These are phyloP conservation scores for Mangifera indica DNA, from an alignment of 345 rosid genomes.

Conservation along the genomic window DNA sequence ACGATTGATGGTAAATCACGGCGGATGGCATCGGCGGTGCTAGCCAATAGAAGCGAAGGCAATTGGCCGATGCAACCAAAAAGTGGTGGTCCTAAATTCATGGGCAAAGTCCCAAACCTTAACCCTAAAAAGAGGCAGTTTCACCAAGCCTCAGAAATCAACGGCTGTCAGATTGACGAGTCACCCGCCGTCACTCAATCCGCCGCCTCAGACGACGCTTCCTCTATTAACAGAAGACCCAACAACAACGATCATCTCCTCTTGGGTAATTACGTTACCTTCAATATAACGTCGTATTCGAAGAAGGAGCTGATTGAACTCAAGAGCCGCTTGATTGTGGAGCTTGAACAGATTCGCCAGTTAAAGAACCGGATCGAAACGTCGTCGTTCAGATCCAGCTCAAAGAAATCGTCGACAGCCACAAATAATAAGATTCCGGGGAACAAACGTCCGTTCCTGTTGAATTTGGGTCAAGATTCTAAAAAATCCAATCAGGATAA, in stretches of 20 bases:
- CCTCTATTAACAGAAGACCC: slow-evolving; percentile 44
- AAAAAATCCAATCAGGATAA: slow-evolving; percentile 21
- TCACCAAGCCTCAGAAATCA: slow-evolving; percentile 24
- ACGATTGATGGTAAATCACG: slow-evolving; percentile 29
- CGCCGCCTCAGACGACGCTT: slow-evolving; percentile 60
- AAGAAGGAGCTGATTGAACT: slow-evolving; percentile 55
- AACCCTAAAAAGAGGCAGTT: slow-evolving; percentile 50
- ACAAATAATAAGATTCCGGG: slow-evolving; percentile 40
- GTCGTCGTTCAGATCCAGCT: slow-evolving; percentile 46
- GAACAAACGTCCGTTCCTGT: slow-evolving; percentile 42
- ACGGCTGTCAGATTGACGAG: slow-evolving; percentile 30
- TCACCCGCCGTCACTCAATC: slow-evolving; percentile 43
- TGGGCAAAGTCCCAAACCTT: slow-evolving; percentile 60
- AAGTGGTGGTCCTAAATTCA: slow-evolving; percentile 40
- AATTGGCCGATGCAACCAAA: slow-evolving; percentile 47
- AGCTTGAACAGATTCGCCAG: slow-evolving; percentile 72
- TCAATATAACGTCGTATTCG: slow-evolving; percentile 33
- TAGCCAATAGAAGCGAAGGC: slow-evolving; percentile 49
- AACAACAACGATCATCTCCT: slow-evolving; percentile 15
- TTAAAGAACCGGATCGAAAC: slow-evolving; percentile 53
- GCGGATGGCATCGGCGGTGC: slow-evolving; percentile 53
- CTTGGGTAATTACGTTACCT: slow-evolving; percentile 25
- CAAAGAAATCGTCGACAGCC: slow-evolving; percentile 26
- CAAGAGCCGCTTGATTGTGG: slow-evolving; percentile 48
- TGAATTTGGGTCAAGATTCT: slow-evolving; percentile 18